These are phyloP conservation scores for Gossypium bickii DNA, from an alignment of 345 rosid species.

Conservation along the genomic window DNA sequence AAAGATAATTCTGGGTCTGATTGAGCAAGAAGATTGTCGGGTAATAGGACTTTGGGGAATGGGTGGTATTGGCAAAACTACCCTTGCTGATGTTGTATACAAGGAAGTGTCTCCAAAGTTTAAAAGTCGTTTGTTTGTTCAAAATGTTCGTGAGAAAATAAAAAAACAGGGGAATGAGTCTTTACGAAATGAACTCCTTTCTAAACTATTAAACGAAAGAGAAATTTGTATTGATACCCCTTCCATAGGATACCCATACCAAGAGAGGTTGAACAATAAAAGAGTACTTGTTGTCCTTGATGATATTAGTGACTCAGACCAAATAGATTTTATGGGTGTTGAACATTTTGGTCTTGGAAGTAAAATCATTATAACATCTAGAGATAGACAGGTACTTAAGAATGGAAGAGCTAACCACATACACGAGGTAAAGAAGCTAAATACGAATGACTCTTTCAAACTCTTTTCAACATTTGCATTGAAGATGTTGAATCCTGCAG, in stretches of 20 bases:
- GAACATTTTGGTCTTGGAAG: neutral
- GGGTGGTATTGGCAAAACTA: neutral
- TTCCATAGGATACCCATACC: neutral
- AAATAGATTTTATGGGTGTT: neutral
- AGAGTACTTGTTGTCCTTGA: neutral
- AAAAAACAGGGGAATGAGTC: neutral
- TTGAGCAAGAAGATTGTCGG: neutral
- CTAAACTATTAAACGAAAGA: neutral
- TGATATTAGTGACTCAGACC: neutral
- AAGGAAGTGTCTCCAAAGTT: neutral
- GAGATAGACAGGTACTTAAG: neutral
- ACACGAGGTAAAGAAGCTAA: neutral
- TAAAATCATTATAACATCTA: neutral
- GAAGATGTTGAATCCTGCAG: constrained; percentile 1
- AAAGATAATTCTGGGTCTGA: neutral
- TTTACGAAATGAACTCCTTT: neutral
- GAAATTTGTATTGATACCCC: neutral
- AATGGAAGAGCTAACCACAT: neutral
- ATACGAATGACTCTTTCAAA: neutral
- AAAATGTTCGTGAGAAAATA: neutral
- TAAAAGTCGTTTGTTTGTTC: neutral
- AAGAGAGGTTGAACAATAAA: neutral
- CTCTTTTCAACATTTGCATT: constrained; percentile 3
- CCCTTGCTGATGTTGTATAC: neutral
- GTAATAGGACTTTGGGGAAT: neutral